phyloP scores from a whole-genome alignment of 176 grass and related monocot species.

The Metroxylon sagu region DNA sequence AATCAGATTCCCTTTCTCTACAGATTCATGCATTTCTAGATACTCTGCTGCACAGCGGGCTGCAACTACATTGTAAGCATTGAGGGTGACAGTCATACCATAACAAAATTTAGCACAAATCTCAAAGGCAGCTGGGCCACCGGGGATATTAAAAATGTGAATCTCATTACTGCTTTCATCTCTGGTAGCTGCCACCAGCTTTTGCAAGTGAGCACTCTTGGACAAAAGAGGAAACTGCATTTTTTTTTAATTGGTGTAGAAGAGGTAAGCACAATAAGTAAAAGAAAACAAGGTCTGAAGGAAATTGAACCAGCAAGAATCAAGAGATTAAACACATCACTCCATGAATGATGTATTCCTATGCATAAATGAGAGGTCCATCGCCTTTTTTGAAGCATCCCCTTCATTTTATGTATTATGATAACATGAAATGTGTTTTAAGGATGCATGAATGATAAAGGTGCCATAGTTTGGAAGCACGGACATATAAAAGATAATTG shows the following conservation, averaged over 20 bases:
- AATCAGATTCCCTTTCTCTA: conserved; percentile 93
- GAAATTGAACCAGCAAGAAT: background rate
- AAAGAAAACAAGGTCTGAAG: background rate
- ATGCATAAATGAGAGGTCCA: no score
- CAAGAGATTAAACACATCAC: background rate
- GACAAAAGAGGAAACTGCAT: conserved; percentile 90
- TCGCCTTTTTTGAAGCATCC: no score
- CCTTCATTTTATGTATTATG: no score
- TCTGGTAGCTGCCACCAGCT: conserved; percentile 49
- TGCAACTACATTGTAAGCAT: conserved; percentile 84
- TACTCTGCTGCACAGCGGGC: conserved; percentile 82
- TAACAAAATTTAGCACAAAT: conserved; percentile 97
- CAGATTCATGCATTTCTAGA: conserved; percentile 84
- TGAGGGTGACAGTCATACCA: conserved; percentile 69
- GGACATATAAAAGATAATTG: no score
- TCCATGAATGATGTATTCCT: background rate
- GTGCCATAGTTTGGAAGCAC: no score
- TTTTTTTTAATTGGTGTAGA: background rate
- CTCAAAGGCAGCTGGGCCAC: conserved; percentile 82
- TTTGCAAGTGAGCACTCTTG: conserved; percentile 76
- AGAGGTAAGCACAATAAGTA: background rate
- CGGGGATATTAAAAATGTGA: conserved; percentile 69
- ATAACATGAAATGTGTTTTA: no score
- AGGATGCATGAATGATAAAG: no score
- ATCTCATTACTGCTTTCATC: conserved; percentile 56